Evolutionary conservation across 306 rosid genomes (phyloP).

Genomic region (Vigna trinervia): DNA sequence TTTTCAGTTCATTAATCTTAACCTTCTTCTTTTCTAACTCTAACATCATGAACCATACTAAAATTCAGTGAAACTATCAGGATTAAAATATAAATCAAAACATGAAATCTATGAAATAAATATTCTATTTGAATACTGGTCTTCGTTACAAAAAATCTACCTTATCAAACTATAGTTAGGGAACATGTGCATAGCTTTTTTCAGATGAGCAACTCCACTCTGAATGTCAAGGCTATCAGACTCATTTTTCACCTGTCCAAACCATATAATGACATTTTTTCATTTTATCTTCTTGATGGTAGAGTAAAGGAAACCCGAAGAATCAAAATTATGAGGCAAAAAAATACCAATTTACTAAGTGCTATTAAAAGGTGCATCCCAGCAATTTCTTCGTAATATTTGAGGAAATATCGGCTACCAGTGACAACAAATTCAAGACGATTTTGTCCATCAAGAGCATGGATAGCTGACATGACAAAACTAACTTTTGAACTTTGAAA

Average conservation of each 20-base stretch:
- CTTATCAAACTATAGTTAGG: constrained; percentile 78
- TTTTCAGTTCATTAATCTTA: not conserved
- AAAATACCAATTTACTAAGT: constrained; percentile 81
- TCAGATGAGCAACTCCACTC: constrained; percentile 76
- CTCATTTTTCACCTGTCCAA: constrained; percentile 69
- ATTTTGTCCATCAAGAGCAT: constrained; percentile 70
- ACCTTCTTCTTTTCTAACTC: not conserved
- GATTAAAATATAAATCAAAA: constrained; percentile 1
- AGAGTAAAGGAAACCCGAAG: constrained; percentile 10
- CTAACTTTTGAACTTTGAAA: constrained; percentile 75
- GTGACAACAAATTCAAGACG: constrained; percentile 68
- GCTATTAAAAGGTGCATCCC: constrained; percentile 81
- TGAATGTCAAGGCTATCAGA: constrained; percentile 62
- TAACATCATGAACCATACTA: not conserved
- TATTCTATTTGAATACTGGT: not conserved
- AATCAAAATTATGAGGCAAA: constrained; percentile 37
- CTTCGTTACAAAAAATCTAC: constrained; percentile 43
- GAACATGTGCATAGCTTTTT: constrained; percentile 83
- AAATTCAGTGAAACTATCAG: not conserved
- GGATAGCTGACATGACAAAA: constrained; percentile 79
- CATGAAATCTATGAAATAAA: constrained; percentile 6
- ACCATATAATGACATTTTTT: constrained; percentile 18
- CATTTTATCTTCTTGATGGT: not conserved
- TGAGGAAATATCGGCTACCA: constrained; percentile 60
- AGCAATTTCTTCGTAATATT: constrained; percentile 70